phyloP scores from a whole-genome alignment of 805 yeast species.

The Candida sakaeoensis region DNA sequence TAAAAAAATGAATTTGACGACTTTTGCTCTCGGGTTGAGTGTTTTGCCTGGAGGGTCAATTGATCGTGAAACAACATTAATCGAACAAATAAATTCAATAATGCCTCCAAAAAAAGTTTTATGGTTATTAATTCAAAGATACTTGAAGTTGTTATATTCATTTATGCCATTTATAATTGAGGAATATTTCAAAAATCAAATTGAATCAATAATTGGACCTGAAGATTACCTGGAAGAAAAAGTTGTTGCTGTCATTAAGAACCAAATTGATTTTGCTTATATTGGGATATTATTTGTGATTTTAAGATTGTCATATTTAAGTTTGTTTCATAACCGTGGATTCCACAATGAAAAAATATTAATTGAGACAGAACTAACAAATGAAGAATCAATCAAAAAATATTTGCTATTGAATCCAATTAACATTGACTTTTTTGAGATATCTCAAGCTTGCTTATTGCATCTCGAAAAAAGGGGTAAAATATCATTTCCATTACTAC shows the following conservation, averaged over 20 bases:
- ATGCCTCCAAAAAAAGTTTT: constrained; percentile 52
- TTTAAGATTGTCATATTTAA: constrained; percentile 39
- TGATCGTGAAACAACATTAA: constrained; percentile 27
- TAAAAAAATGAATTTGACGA: constrained; percentile 10
- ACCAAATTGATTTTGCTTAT: constrained; percentile 36
- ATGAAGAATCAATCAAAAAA: constrained; percentile 23
- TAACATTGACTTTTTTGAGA: constrained; percentile 40
- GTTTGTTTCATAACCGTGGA: constrained; percentile 32
- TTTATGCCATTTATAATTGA: constrained; percentile 65
- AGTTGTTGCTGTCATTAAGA: constrained; percentile 25
- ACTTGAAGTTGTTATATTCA: constrained; percentile 54
- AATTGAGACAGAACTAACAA: constrained; percentile 17
- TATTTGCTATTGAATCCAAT: constrained; percentile 46
- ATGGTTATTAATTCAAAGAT: constrained; percentile 52
- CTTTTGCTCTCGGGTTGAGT: constrained; percentile 16
- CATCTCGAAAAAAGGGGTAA: constrained; percentile 49
- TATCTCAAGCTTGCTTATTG: constrained; percentile 53
- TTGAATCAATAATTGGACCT: constrained; percentile 41
- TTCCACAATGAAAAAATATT: constrained; percentile 26
- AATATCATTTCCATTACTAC: constrained; percentile 26
- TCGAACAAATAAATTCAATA: constrained; percentile 26
- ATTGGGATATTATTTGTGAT: constrained; percentile 39
- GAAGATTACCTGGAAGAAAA: constrained; percentile 23
- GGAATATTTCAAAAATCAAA: constrained; percentile 38
- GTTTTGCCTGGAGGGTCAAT: constrained; percentile 11